Conservation (phyloP, 106 monocot species). For the Xerophyta viscosa region DNA sequence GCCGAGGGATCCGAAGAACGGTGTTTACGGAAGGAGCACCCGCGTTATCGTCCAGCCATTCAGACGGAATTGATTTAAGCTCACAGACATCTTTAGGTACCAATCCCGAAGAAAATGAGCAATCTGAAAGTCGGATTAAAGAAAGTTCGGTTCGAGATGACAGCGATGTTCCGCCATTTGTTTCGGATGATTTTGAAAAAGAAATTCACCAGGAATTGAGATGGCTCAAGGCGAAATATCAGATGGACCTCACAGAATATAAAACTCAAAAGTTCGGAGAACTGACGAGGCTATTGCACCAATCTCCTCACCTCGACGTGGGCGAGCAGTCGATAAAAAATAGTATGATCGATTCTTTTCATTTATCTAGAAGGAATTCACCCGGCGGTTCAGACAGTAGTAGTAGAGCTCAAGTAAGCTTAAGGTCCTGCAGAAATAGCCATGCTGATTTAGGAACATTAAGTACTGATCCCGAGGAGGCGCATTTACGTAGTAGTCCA, state of each 20-base stretch:
- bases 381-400: slow-evolving; percentile 3
- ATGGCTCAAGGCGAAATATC: slow-evolving; percentile 23
- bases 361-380: slow-evolving; percentile 1
- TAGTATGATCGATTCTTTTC: slow-evolving; percentile 13
- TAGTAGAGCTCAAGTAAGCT: not conserved
- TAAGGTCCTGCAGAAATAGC: too few species aligned
- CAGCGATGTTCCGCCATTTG: not conserved
- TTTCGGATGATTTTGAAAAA: slow-evolving; percentile 17
- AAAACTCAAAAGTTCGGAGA: slow-evolving; percentile 5
- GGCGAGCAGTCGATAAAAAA: slow-evolving; percentile 1
- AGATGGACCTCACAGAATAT: slow-evolving; percentile 12
- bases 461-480: slow-evolving; percentile 14
- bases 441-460: slow-evolving; percentile 5
- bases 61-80: slow-evolving; percentile 12
- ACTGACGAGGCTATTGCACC: slow-evolving; percentile 7
- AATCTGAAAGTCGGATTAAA: slow-evolving; percentile 2
- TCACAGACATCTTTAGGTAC: slow-evolving; percentile 6
- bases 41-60: not conserved
- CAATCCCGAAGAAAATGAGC: slow-evolving; percentile 8
- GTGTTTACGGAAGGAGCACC: slow-evolving; percentile 3
- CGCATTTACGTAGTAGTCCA: not conserved
- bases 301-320: slow-evolving; percentile 11
- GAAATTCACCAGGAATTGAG: slow-evolving; percentile 17
- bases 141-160: not conserved
- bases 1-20: slow-evolving; percentile 28